Evolutionary conservation across 768 basidiomycete genomes (phyloP), one percentile per base, ranked within the genome.

Genomic region (Suillus subluteus): DNA sequence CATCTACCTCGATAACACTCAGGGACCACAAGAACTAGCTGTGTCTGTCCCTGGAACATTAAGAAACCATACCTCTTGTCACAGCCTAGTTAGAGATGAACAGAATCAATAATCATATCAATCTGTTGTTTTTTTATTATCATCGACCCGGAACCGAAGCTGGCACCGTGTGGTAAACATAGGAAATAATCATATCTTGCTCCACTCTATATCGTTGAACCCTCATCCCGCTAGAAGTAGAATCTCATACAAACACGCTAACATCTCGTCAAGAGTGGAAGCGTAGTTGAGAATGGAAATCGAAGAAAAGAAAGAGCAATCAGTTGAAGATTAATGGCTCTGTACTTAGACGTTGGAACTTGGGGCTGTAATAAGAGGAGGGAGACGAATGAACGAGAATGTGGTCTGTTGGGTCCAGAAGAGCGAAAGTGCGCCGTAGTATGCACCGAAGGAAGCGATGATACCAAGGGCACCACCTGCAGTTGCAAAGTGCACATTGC

Each of bases 341-440:
- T 21, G 26, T 40, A 21, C 12, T 67, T 63, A 72, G 12, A 55
- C 71, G 30, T 65, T 58, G 21, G 71, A 69, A 58, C 3, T 3
- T 3, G 74, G 71, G 1, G 72, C 68, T 7, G 38, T 8, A 9
- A 75, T 43, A 30, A 75, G 13, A 46, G 67, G 72, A 4, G 74
- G 74, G 12, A 75, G 65, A 21, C 68, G 75, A 32, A 76, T 75
- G 56, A 72, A 73, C 16, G 72, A 75, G 40, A 18, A 65, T 1
- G 74, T 75, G 11, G 75, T 73, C 37, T 74, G 70, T 61, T 76
- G 72, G 7, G 74, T 76, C 75, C 75, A 75, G 58, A 75, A 72
- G 63, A 66, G 58, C 16, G 75, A 71, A 41, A 75, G 6, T 21
- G 74, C 66, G 4, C 69, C 74, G 18, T 77, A 75, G 74, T 73